phyloP scores from a whole-genome alignment of 1,284 basidiomycete species.

The Ganoderma leucocontextum region DNA sequence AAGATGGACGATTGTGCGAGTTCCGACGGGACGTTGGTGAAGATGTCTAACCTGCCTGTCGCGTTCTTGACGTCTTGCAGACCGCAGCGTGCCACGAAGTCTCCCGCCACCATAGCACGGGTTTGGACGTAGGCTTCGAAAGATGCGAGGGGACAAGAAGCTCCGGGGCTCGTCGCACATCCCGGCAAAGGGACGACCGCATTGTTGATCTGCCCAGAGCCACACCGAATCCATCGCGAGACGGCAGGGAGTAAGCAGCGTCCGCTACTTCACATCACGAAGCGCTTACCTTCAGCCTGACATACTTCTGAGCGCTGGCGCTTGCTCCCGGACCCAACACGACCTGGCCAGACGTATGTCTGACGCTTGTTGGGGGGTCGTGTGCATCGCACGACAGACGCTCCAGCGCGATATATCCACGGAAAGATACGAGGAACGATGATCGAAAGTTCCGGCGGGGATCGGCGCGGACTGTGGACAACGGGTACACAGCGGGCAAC shows the following conservation, averaged over 20 bases:
- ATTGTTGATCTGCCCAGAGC: constrained; percentile 43
- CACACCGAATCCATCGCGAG: background rate
- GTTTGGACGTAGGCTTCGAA: constrained; percentile 44
- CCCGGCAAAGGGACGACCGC: constrained; percentile 49
- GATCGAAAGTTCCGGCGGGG: constrained; percentile 47
- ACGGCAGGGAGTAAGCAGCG: background rate
- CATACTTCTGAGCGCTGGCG: constrained; percentile 37
- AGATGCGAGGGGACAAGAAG: constrained; percentile 45
- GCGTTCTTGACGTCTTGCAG: constrained; percentile 43
- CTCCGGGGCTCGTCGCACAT: constrained; percentile 48
- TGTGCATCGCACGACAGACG: constrained; percentile 44
- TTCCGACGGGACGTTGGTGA: constrained; percentile 31
- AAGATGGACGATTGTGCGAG: constrained; percentile 28
- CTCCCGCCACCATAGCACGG: constrained; percentile 42
- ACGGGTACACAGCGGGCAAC: constrained; percentile 42
- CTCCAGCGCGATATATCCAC: constrained; percentile 51
- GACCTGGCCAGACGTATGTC: constrained; percentile 33
- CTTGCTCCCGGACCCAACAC: constrained; percentile 22
- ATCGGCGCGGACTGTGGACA: constrained; percentile 43
- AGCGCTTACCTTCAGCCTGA: constrained; percentile 46
- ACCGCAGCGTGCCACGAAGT: constrained; percentile 49
- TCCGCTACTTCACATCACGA: too few relatives aligned
- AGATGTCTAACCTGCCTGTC: constrained; percentile 39
- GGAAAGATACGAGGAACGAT: constrained; percentile 50
- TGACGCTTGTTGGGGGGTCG: constrained; percentile 24